Evolutionary conservation across 148 eudicot genomes (phyloP).

Genomic region (Silene latifolia): DNA sequence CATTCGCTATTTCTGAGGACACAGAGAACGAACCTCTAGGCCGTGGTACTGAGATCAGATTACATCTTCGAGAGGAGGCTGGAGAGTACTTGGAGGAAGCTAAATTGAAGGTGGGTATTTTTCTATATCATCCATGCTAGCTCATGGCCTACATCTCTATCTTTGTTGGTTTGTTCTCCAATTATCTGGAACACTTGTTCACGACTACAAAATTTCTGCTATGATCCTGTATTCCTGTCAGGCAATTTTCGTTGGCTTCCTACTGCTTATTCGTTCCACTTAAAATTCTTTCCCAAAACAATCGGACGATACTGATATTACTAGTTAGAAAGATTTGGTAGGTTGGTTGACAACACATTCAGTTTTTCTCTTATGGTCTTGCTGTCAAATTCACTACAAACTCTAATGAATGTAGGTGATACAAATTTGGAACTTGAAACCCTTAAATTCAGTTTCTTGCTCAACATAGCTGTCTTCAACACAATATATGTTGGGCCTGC

Average conservation of each 20-base stretch:
- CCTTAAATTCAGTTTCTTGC: neutral
- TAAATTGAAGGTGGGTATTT: constrained; percentile 67
- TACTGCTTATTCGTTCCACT: neutral
- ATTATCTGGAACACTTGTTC: neutral
- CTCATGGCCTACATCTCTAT: neutral
- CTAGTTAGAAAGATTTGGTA: neutral
- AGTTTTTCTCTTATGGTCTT: neutral
- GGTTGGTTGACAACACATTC: neutral
- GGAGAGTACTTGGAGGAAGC: constrained; percentile 84
- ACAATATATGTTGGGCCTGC: neutral
- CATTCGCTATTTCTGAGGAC: constrained; percentile 95
- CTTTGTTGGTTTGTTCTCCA: neutral
- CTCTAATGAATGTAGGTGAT: neutral
- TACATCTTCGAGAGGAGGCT: constrained; percentile 95
- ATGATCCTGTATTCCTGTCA: neutral
- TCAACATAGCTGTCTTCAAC: neutral
- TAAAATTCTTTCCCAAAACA: neutral
- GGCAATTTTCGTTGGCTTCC: neutral
- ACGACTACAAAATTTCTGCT: neutral
- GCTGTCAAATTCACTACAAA: neutral
- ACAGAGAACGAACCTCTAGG: constrained; percentile 95
- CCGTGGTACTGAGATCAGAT: constrained; percentile 97
- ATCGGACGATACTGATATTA: neutral
- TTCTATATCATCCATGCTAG: neutral
- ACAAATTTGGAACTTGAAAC: neutral